Evolutionary conservation across 1,284 basidiomycete species (phyloP).

Genomic region (Rhodotorula sp.): DNA sequence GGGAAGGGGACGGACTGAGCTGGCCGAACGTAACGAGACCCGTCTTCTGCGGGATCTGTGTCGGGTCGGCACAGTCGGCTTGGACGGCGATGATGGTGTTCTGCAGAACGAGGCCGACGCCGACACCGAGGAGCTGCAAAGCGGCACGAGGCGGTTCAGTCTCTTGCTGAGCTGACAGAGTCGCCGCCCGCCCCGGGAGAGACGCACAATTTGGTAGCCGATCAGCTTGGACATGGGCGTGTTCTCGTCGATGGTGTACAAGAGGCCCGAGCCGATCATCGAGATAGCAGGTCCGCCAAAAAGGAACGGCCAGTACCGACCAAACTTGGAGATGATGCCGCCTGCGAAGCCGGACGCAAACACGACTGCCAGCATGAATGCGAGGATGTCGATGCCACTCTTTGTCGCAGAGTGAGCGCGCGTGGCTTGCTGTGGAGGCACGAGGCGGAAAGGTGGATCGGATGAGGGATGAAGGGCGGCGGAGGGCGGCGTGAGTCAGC

Average conservation of each 20-base stretch:
- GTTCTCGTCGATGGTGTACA: conserved; percentile 53
- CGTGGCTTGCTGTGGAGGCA: not conserved
- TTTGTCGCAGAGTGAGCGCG: conserved; percentile 45
- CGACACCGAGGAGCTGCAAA: conserved; percentile 43
- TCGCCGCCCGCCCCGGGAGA: not conserved
- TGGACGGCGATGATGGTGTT: conserved; percentile 54
- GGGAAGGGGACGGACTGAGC: conserved; percentile 19
- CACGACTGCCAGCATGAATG: conserved; percentile 47
- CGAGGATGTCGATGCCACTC: conserved; percentile 56
- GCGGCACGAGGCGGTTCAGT: too few relatives aligned
- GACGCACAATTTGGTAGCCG: conserved; percentile 55
- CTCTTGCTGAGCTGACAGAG: not conserved
- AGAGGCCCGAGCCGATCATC: conserved; percentile 55
- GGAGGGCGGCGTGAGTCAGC: too few relatives aligned
- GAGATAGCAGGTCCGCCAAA: conserved; percentile 46
- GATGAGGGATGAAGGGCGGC: too few relatives aligned
- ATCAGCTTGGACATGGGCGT: conserved; percentile 51
- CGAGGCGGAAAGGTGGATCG: not conserved
- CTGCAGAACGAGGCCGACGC: conserved; percentile 48
- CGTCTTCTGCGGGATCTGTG: conserved; percentile 36
- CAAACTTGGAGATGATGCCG: conserved; percentile 49
- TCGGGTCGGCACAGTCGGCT: conserved; percentile 52
- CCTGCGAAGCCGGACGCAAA: conserved; percentile 52
- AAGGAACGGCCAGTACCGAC: conserved; percentile 54
- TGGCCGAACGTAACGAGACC: conserved; percentile 24